phyloP scores from a whole-genome alignment of 345 rosid genomes.

The Crucihimalaya himalaica region DNA sequence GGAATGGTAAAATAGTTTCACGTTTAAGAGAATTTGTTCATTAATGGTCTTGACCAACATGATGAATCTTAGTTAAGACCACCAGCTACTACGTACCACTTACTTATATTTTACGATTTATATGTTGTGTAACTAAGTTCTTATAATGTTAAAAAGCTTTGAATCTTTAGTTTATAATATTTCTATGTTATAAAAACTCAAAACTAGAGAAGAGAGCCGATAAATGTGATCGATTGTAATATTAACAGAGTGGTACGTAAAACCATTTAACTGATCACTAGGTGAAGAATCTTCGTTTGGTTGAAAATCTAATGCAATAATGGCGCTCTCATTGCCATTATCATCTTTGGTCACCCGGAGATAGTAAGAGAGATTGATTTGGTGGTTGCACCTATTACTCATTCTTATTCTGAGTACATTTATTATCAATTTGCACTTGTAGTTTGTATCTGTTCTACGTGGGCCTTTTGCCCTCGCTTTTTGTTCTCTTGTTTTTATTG shows the following conservation, averaged over 20 bases:
- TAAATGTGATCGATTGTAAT: not conserved
- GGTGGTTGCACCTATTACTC: constrained; percentile 25
- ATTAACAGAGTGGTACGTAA: constrained; percentile 3
- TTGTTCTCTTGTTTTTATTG: constrained; percentile 3
- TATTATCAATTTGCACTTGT: not conserved
- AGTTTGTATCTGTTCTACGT: not conserved
- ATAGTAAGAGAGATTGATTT: constrained; percentile 17
- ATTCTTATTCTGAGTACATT: constrained; percentile 9
- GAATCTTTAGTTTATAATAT: no score
- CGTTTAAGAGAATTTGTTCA: no score
- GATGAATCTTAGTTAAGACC: not conserved
- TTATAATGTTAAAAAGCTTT: no score
- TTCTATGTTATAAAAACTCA: not conserved
- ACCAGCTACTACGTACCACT: not conserved
- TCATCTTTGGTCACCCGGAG: not conserved
- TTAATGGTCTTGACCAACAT: not conserved
- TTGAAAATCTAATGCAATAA: constrained; percentile 13
- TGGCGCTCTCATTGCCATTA: constrained; percentile 11
- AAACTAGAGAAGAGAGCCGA: not conserved
- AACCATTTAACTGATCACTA: not conserved
- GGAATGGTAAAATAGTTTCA: not conserved
- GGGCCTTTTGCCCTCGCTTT: constrained; percentile 17
- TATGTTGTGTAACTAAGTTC: not conserved
- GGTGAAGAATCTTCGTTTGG: constrained; percentile 4
- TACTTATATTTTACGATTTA: not conserved